Evolutionary conservation across 768 basidiomycete species (phyloP).

Genomic region (Mycena indigotica): DNA sequence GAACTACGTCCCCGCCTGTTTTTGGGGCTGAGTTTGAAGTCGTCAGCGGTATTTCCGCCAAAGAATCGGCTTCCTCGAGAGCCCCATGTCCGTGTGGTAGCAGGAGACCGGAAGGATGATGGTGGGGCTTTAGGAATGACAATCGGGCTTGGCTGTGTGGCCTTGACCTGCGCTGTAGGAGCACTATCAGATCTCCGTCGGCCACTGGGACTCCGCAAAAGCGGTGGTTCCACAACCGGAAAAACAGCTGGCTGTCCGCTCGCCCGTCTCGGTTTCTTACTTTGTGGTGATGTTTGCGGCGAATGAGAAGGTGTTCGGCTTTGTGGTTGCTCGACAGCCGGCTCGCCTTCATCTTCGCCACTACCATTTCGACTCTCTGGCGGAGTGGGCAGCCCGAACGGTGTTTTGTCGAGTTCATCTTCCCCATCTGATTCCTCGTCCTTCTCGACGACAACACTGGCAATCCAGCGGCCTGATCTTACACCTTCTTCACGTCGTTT

Average conservation of each 20-base stretch:
- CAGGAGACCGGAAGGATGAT: not conserved
- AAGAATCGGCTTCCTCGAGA: not conserved
- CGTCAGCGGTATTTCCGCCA: not conserved
- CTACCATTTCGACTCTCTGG: constrained; percentile 21
- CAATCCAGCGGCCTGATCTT: constrained; percentile 14
- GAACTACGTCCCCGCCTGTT: not conserved
- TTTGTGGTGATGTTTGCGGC: not conserved
- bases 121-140: not conserved
- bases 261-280: not conserved
- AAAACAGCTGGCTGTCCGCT: not conserved
- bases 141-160: not conserved
- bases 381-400: constrained; percentile 20
- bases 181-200: not conserved
- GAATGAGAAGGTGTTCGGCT: not conserved
- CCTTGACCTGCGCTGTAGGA: not conserved
- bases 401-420: not conserved
- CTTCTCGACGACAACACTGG: constrained; percentile 3
- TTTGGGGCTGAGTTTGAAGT: not conserved
- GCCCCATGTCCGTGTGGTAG: not conserved
- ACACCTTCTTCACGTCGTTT: not conserved
- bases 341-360: constrained; percentile 9
- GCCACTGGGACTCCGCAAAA: not conserved
- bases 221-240: not conserved
- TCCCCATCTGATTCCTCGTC: not conserved
- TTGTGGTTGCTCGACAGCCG: not conserved